Conservation (phyloP, 1,139 yeast species). For the Diutina neorugosa region DNA sequence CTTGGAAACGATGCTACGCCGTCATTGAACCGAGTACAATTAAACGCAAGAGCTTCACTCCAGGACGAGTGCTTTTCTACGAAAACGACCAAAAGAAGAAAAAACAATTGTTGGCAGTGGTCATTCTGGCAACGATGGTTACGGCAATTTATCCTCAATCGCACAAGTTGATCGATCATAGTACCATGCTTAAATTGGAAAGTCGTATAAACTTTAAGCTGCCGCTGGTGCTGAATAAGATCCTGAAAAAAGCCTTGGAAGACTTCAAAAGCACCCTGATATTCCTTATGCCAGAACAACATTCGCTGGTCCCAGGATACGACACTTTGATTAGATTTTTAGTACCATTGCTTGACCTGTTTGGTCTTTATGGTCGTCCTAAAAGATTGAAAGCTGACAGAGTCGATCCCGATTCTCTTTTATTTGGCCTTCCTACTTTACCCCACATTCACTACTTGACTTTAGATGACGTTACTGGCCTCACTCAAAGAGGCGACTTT, state of each 20-base stretch:
- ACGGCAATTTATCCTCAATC: constrained; percentile 91
- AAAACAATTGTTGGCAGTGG: constrained; percentile 70
- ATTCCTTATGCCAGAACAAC: constrained; percentile 91
- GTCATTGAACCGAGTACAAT: constrained; percentile 65
- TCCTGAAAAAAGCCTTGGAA: constrained; percentile 23
- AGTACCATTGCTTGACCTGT: constrained; percentile 76
- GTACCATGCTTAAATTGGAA: constrained; percentile 81
- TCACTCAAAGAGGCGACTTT: constrained; percentile 7
- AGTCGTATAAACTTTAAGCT: constrained; percentile 60
- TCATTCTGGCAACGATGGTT: constrained; percentile 59
- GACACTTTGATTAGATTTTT: constrained; percentile 85
- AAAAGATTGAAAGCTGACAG: constrained; percentile 80
- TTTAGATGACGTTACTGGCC: constrained; percentile 14
- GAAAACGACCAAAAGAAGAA: constrained; percentile 53
- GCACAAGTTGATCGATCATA: constrained; percentile 65
- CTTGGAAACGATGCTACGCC: constrained; percentile 91
- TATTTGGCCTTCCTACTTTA: constrained; percentile 85
- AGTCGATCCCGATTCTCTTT: constrained; percentile 60
- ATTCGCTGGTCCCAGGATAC: constrained; percentile 86
- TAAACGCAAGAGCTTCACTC: constrained; percentile 30
- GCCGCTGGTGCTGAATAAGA: constrained; percentile 15
- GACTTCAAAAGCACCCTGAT: constrained; percentile 68
- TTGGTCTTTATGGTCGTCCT: constrained; percentile 87
- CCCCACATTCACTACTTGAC: constrained; percentile 77
- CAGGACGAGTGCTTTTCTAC: constrained; percentile 51